A percentile compares a stretch with the other conserved stretches of the same genome.
phyloP scores from a whole-genome alignment of 768 basidiomycete genomes.

The Gloeopeniophorella convolvens region DNA sequence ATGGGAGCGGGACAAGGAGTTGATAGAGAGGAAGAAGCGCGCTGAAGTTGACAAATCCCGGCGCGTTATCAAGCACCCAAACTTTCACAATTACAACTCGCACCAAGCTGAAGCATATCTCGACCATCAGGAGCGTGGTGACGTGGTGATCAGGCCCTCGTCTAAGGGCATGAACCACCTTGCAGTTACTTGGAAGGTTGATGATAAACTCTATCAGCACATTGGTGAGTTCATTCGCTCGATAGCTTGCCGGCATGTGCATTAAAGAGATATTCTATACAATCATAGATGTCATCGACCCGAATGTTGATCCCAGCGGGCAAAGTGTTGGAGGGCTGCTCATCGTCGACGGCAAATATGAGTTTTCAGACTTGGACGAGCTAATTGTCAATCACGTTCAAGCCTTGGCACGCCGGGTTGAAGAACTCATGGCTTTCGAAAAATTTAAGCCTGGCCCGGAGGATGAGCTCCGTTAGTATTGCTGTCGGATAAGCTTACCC shows the following conservation, averaged over 20 bases:
- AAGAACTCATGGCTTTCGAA: conserved; percentile 92
- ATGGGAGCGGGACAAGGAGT: conserved; percentile 60
- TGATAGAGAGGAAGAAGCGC: conserved; percentile 76
- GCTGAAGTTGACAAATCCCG: conserved; percentile 74
- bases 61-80: conserved; percentile 93
- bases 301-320: conserved; percentile 67
- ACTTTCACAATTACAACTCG: conserved; percentile 94
- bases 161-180: conserved; percentile 91
- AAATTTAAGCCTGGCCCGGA: conserved; percentile 88
- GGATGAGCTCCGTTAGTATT: conserved; percentile 81
- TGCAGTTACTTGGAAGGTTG: conserved; percentile 99
- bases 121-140: conserved; percentile 86
- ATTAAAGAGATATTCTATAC: conserved; percentile 45
- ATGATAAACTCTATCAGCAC: conserved; percentile 92
- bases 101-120: conserved; percentile 84
- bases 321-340: conserved; percentile 59
- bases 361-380: conserved; percentile 92
- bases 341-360: conserved; percentile 69
- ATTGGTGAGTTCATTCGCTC: conserved; percentile 56
- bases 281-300: conserved; percentile 50
- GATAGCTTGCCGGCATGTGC: background rate
- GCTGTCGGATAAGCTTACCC: conserved; percentile 2
- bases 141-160: conserved; percentile 93
- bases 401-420: conserved; percentile 87
- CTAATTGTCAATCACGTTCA: conserved; percentile 95